Base-by-base conservation (phyloP, 2,329 filamentous ascomycete species). In the Diplocarpon rosae region DNA sequence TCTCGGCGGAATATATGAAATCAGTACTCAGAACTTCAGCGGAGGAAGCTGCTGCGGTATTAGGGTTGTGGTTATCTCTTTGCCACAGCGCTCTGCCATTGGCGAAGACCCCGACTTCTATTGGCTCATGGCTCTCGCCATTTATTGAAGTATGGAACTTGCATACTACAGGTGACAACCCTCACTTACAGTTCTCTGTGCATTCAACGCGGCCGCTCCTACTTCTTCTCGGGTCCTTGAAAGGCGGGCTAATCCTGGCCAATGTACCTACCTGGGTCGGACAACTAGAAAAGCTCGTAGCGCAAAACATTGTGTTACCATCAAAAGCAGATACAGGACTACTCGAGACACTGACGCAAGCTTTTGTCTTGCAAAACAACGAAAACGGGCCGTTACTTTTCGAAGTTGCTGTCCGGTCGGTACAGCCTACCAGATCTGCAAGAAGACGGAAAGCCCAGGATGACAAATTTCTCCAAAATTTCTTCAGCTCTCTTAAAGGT, bases 401-500 rank as follows among this genome's bases (percentile, higher is more conserved):
- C 40, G 65, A 69, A 42, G 63, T 69, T 45, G 66, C 69, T 3
- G 64, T 67, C 17, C 63, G 66, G 30, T 66, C 66, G 30, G 61
- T 71, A 13, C 66, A 57, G n/a, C 41, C 65, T 14, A 60, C 66
- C 45, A 62, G 66, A 45, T 63, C 64, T 10, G 67, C 67, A 37
- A 67, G 69, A 39, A 59, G 65, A 31, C 64, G 68, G 51, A 64
- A 68, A 50, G 63, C 63, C 7, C 57, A 64, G 17, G 71, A 74
- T 54, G 65, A 65, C 32, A 60, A 64, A 12, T 74, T 70, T 70
- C 54, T 75, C 39, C 69, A 71, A 53, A 63, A 63, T 2, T 57
- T 71, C n/a, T 72, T 72, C 43, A 62, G 65, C 17, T 48, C 52
- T 2, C 37, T 63, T 1, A 52, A 51, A 38, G 37, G 50, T 43